Base-by-base conservation (phyloP, 805 yeast species). In the Ogataea methanolica region DNA sequence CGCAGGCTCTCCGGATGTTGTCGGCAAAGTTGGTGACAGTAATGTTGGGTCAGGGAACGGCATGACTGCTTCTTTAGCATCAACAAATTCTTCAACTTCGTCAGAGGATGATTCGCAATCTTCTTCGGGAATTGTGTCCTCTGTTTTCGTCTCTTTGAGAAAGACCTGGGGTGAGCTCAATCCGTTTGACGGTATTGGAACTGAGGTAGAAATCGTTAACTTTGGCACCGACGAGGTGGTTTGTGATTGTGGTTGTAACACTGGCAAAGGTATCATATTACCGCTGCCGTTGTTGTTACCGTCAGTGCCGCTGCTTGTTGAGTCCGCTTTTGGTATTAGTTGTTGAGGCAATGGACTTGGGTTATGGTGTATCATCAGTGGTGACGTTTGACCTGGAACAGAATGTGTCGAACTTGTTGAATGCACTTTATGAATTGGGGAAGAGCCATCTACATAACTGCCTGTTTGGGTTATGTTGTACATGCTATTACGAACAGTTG, bases 11-110 rank as follows among this genome's bases (percentile, higher is more conserved):
- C n/a, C 15, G 11, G 39, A 14, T 15, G 15, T 15, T 34, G 34
- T 16, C 16, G 42, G 19, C 17, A 21, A 15, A 34, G 48, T 41
- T 31, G 37, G 48, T 51, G 21, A 45, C 9, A 26, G 31, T 26
- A 26, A 26, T 6, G 9, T 26, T 11, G 54, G 50, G 23, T 43
- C 50, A 15, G 56, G 53, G 39, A 45, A 46, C 31, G 59, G 60
- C 22, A 49, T 39, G 8, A 52, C 52, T 4, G 49, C 45, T 36
- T 61, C 67, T 2, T 33, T 42, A 17, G 66, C 67, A 49, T 61
- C 67, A 31, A 61, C 66, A 50, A 52, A 61, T 29, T 50, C 51
- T 15, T 58, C 52, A 19, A 41, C 48, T 23, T 46, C 52, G 5
- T 44, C 42, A 3, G 51, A 45, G 2, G 47, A 45, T 14, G 44